phyloP scores from a whole-genome alignment of 1,284 basidiomycete genomes.

The Microbotryum lychnidis-dioicae region DNA sequence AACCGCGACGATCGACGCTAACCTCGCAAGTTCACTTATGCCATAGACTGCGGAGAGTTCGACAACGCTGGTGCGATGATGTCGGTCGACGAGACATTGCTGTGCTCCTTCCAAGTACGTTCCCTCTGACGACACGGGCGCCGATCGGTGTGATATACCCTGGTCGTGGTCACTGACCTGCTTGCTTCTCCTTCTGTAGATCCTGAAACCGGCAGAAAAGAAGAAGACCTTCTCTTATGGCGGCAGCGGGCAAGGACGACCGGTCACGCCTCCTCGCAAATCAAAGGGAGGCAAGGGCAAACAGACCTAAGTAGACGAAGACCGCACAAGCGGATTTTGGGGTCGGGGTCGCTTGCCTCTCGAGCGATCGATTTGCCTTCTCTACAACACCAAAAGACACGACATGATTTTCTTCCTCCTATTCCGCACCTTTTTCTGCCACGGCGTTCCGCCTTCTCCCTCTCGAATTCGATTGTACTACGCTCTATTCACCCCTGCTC shows the following conservation, averaged over 20 bases:
- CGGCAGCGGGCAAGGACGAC: constrained; percentile 45
- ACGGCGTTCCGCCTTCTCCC: not conserved
- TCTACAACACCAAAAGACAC: not conserved
- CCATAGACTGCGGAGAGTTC: constrained; percentile 61
- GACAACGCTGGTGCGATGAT: constrained; percentile 99
- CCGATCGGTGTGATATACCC: not conserved
- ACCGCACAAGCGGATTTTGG: too few relatives aligned
- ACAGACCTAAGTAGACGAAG: not conserved
- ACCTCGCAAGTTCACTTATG: constrained; percentile 54
- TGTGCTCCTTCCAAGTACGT: constrained; percentile 95
- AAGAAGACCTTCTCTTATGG: constrained; percentile 64
- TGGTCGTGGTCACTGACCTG: not conserved
- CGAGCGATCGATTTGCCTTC: not conserved
- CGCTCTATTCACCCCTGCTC: not conserved
- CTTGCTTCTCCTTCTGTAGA: constrained; percentile 47
- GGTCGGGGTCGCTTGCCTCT: not conserved
- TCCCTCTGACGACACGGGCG: not conserved
- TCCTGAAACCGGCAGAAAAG: constrained; percentile 98
- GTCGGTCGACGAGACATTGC: constrained; percentile 94
- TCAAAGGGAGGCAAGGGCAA: constrained; percentile 42
- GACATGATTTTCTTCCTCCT: constrained; percentile 1
- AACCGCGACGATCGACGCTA: constrained; percentile 75
- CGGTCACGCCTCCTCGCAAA: constrained; percentile 49
- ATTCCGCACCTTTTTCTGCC: not conserved
- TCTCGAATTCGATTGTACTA: not conserved